Evolutionary conservation across 257 asterid species (phyloP).

Genomic region (Schizonepeta tenuifolia): DNA sequence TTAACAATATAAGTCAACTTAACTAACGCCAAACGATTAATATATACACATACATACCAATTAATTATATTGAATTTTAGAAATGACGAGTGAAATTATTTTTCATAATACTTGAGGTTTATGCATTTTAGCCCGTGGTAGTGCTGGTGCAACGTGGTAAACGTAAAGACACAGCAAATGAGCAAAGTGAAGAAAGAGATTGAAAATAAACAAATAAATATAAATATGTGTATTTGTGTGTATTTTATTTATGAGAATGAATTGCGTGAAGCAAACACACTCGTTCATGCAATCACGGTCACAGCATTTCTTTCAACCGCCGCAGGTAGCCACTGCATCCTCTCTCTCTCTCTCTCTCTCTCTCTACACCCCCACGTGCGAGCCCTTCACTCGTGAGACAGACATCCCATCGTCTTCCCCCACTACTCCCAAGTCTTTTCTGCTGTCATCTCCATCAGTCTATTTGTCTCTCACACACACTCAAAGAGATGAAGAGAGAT

Average conservation of each 20-base stretch:
- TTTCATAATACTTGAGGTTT: background rate
- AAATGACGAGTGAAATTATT: too few species aligned
- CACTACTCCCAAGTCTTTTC: conserved; percentile 30
- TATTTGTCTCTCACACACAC: conserved; percentile 14
- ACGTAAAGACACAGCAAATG: background rate
- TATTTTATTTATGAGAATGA: background rate
- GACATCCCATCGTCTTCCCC: conserved; percentile 55
- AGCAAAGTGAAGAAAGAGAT: background rate
- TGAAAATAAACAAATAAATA: background rate
- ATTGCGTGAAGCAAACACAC: conserved; percentile 73
- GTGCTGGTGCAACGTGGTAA: background rate
- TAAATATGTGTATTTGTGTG: background rate
- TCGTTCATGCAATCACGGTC: conserved; percentile 24
- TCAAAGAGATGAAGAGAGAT: background rate
- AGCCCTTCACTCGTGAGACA: conserved; percentile 48
- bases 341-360: background rate
- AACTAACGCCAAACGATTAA: too few species aligned
- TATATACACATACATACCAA: too few species aligned
- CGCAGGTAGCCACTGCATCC: conserved; percentile 27
- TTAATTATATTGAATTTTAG: too few species aligned
- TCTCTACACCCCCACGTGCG: conserved; percentile 53
- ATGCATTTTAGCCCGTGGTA: background rate
- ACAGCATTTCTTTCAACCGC: conserved; percentile 37
- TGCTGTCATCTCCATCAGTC: conserved; percentile 64
- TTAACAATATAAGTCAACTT: too few species aligned